Evolutionary conservation across 148 eudicot genomes (phyloP).

Genomic region (Talinum fruticosum): DNA sequence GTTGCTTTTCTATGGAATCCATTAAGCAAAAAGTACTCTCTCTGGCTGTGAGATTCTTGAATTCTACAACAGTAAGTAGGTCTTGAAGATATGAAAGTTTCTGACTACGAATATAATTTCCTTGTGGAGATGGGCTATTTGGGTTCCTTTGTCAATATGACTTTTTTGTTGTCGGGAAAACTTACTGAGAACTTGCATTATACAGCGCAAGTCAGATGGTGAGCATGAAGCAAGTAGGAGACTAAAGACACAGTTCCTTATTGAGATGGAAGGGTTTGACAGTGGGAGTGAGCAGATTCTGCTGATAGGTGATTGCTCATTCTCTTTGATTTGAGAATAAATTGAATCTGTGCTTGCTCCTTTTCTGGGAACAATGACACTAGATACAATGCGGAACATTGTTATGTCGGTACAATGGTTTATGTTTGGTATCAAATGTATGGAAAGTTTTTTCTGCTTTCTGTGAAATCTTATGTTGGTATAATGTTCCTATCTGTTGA

Average conservation of each 20-base stretch:
- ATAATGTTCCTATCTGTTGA: not conserved
- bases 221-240: constrained; percentile 98
- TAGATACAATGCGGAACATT: not conserved
- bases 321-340: constrained; percentile 5
- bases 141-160: constrained; percentile 3
- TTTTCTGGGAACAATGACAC: not conserved
- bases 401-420: not conserved
- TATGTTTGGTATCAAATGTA: not conserved
- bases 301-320: constrained; percentile 62
- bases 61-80: not conserved
- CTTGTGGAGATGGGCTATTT: constrained; percentile 5
- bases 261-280: constrained; percentile 99
- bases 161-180: constrained; percentile 9
- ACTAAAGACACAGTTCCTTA: constrained; percentile 95
- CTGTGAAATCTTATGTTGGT: not conserved
- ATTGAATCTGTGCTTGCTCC: not conserved
- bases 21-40: not conserved
- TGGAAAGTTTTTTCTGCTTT: not conserved
- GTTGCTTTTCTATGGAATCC: not conserved
- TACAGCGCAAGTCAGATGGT: constrained; percentile 98
- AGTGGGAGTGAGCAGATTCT: constrained; percentile 84
- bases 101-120: not conserved
- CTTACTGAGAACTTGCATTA: constrained; percentile 17
- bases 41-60: not conserved
- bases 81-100: not conserved